Percentiles rank a stretch among this genome's conserved stretches.
These are phyloP conservation scores for Phialophora verrucosa DNA, from an alignment of 2,329 filamentous ascomycete genomes.

Conservation along the genomic window DNA sequence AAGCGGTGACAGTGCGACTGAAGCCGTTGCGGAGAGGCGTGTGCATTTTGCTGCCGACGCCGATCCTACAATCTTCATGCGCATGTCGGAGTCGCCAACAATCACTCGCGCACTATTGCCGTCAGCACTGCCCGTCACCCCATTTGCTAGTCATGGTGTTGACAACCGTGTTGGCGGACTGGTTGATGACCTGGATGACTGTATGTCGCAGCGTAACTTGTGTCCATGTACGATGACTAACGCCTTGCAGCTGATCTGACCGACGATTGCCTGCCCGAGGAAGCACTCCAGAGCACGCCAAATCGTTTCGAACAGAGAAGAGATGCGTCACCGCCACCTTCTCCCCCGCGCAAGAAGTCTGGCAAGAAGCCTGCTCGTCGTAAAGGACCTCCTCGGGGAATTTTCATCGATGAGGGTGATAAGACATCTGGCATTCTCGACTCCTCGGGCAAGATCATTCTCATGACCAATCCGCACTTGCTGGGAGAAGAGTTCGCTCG, in stretches of 20 bases:
- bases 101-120: slow-evolving; percentile 39
- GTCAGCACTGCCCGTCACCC: slow-evolving; percentile 36
- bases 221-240: slow-evolving; percentile 30
- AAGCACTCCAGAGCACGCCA: slow-evolving; percentile 66
- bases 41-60: slow-evolving; percentile 68
- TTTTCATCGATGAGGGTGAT: slow-evolving; percentile 55
- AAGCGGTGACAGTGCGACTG: slow-evolving; percentile 45
- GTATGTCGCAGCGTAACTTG: slow-evolving; percentile 33
- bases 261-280: slow-evolving; percentile 48
- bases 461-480: slow-evolving; percentile 52
- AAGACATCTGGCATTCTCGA: slow-evolving; percentile 57
- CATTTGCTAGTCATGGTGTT: slow-evolving; percentile 13
- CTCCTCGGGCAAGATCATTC: slow-evolving; percentile 54
- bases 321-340: slow-evolving; percentile 21
- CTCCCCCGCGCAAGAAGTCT: slow-evolving; percentile 30
- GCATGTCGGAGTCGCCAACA: slow-evolving; percentile 38
- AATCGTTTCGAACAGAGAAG: slow-evolving; percentile 15
- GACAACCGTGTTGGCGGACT: slow-evolving; percentile 23
- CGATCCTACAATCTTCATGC: slow-evolving; percentile 26
- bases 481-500: slow-evolving; percentile 48
- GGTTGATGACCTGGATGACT: slow-evolving; percentile 34
- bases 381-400: slow-evolving; percentile 55
- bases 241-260: slow-evolving; percentile 37
- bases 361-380: slow-evolving; percentile 51
- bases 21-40: slow-evolving; percentile 58